These are phyloP conservation scores for Alternaria conjuncta DNA, from an alignment of 2,329 filamentous ascomycete genomes.

Conservation along the genomic window DNA sequence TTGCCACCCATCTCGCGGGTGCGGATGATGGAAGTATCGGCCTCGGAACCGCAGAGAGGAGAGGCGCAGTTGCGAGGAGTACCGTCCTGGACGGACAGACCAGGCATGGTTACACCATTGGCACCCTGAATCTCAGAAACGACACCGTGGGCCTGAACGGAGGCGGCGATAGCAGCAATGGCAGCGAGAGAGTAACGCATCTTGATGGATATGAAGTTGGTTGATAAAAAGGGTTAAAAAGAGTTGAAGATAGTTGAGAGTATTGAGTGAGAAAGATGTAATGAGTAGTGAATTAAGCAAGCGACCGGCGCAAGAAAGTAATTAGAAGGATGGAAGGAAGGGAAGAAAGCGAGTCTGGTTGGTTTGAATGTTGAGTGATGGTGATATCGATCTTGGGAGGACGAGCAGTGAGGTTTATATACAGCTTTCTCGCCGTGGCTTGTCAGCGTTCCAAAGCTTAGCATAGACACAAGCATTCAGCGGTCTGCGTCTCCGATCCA, in stretches of 20 bases:
- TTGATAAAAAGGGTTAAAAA: conserved; percentile 2
- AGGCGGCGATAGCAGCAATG: conserved; percentile 55
- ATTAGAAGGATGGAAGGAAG: conserved; percentile 35
- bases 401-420: conserved; percentile 34
- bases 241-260: neutral
- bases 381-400: conserved; percentile 28
- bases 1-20: conserved; percentile 63
- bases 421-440: conserved; percentile 9
- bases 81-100: conserved; percentile 66
- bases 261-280: conserved; percentile 1
- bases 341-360: conserved; percentile 35
- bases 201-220: conserved; percentile 37
- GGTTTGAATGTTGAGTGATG: conserved; percentile 21
- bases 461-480: conserved; percentile 37
- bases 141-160: conserved; percentile 65
- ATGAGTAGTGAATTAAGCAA: conserved; percentile 33
- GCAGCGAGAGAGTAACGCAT: conserved; percentile 58
- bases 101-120: conserved; percentile 69
- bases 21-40: conserved; percentile 74
- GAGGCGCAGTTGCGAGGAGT: conserved; percentile 71
- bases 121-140: conserved; percentile 63
- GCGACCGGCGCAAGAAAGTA: conserved; percentile 46
- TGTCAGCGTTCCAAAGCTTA: conserved; percentile 34
- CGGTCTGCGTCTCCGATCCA: conserved; percentile 7
- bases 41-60: conserved; percentile 69